Evolutionary conservation across 2,329 filamentous ascomycete species (phyloP).

Genomic region (Ophiostoma fasciatum): DNA sequence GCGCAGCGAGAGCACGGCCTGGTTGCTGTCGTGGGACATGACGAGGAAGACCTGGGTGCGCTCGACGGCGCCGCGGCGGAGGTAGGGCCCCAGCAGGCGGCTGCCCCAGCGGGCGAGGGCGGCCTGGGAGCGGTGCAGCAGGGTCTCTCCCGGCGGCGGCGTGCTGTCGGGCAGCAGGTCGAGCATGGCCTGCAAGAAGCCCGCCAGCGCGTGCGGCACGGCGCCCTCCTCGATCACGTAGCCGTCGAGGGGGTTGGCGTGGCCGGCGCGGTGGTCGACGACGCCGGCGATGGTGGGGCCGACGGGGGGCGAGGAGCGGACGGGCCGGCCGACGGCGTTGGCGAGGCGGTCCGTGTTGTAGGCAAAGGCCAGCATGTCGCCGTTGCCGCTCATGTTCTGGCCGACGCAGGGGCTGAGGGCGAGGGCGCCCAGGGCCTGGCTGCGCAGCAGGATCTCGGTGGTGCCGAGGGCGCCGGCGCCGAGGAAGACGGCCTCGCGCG

Average conservation of each 20-base stretch:
- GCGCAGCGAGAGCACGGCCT: conserved; percentile 43
- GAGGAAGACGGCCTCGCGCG: conserved; percentile 49
- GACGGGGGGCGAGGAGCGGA: conserved; percentile 36
- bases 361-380: conserved; percentile 49
- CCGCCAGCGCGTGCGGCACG: conserved; percentile 40
- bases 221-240: conserved; percentile 51
- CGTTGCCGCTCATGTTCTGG: conserved; percentile 49
- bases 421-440: conserved; percentile 44
- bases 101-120: conserved; percentile 34
- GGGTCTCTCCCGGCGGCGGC: conserved; percentile 21
- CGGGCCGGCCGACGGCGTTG: conserved; percentile 38
- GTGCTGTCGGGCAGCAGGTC: conserved; percentile 35
- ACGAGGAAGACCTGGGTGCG: conserved; percentile 49
- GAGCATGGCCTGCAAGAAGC: conserved; percentile 41
- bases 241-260: conserved; percentile 41
- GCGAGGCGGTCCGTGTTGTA: conserved; percentile 44
- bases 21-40: conserved; percentile 52
- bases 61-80: conserved; percentile 37
- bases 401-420: conserved; percentile 42
- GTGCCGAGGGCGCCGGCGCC: conserved; percentile 51
- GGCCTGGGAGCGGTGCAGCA: conserved; percentile 28
- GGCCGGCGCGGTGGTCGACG: conserved; percentile 41
- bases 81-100: conserved; percentile 44
- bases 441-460: conserved; percentile 49
- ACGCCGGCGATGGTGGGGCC: conserved; percentile 49